Percentiles rank a stretch among this genome's conserved stretches.
phyloP scores from a whole-genome alignment of 495 filamentous ascomycete genomes.

The Aspergillus hancockii region DNA sequence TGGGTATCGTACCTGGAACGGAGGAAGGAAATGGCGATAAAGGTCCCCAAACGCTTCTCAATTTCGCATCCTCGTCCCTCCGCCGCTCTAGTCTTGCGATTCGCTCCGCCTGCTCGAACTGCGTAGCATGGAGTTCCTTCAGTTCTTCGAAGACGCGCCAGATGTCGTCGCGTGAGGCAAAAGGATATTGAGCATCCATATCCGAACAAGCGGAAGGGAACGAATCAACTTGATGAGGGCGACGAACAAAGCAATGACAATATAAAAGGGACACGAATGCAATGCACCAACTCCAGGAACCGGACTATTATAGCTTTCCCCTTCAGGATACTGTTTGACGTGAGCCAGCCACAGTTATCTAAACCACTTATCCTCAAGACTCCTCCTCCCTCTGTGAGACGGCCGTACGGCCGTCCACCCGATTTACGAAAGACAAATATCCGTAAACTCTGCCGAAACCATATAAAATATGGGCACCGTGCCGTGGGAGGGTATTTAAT shows the following conservation, averaged over 20 bases:
- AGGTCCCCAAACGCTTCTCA: conserved; percentile 83
- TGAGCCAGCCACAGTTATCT: not conserved
- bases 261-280: not conserved
- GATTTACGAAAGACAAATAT: conserved; percentile 27
- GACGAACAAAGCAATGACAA: conserved; percentile 16
- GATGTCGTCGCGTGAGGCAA: conserved; percentile 73
- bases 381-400: conserved; percentile 45
- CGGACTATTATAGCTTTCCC: not conserved
- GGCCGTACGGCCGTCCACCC: conserved; percentile 51
- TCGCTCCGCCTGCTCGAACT: conserved; percentile 79
- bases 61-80: conserved; percentile 75
- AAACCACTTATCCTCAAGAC: conserved; percentile 20
- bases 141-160: conserved; percentile 87
- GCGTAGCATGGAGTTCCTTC: conserved; percentile 75
- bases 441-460: conserved; percentile 17
- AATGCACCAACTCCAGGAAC: conserved; percentile 9
- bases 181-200: conserved; percentile 67
- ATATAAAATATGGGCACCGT: conserved; percentile 16
- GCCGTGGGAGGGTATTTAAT: not conserved
- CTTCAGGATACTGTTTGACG: not conserved
- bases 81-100: conserved; percentile 77
- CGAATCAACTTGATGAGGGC: conserved; percentile 12
- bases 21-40: conserved; percentile 79
- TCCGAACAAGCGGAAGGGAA: conserved; percentile 16
- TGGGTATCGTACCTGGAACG: conserved; percentile 65